Conservation (phyloP, 768 basidiomycete genomes). For the Termitomyces sp. region DNA sequence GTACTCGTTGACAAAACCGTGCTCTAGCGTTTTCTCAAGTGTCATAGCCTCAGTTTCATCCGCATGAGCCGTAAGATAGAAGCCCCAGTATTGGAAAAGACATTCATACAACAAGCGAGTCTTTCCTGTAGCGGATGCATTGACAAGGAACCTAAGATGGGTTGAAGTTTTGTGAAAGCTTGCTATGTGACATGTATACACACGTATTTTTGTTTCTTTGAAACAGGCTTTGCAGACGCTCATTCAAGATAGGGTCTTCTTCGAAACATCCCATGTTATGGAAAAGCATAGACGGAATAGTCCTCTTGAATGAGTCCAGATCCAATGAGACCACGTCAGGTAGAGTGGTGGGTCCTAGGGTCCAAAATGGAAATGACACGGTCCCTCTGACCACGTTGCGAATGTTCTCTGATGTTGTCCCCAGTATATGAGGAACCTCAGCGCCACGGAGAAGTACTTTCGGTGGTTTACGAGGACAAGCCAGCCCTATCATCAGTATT, state of each 20-base stretch:
- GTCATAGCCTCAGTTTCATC: too few relatives aligned
- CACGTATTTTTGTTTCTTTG: neutral
- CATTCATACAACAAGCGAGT: too few relatives aligned
- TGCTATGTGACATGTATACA: neutral
- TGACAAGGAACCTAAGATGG: neutral
- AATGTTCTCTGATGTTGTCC: neutral
- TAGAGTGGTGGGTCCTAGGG: neutral
- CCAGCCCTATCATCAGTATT: too few relatives aligned
- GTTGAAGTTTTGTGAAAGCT: neutral
- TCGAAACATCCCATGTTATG: neutral
- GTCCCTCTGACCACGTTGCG: neutral
- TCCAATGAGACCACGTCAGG: neutral
- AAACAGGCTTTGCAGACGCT: neutral
- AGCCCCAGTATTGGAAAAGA: too few relatives aligned
- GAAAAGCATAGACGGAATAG: neutral
- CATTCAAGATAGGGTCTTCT: neutral
- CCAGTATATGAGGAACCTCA: neutral
- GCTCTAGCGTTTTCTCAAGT: too few relatives aligned
- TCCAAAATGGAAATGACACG: neutral
- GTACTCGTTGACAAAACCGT: too few relatives aligned
- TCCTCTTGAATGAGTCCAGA: neutral
- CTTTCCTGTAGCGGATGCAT: neutral
- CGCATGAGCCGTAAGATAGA: too few relatives aligned
- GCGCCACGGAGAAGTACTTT: too few relatives aligned
- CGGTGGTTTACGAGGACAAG: too few relatives aligned